Conservation (phyloP, 2,329 filamentous ascomycete species). For the Drechmeria coniospora region DNA sequence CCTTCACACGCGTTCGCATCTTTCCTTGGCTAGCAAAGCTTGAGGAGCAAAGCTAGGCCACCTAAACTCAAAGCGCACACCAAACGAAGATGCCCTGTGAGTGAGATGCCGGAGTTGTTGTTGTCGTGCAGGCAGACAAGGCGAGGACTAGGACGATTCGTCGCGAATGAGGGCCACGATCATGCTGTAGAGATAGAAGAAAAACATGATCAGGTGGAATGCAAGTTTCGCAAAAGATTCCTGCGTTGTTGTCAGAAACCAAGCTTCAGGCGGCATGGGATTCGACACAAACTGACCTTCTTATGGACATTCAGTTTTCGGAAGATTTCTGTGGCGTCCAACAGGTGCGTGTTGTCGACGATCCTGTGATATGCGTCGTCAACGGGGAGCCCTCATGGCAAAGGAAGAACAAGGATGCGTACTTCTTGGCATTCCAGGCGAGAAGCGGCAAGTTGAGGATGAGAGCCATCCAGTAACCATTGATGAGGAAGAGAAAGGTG, state of each 20-base stretch:
- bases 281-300: conserved; percentile 46
- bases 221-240: conserved; percentile 99
- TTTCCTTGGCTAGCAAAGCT: no score
- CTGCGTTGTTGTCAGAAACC: conserved; percentile 29
- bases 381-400: no score
- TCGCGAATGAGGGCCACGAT: conserved; percentile 93
- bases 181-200: conserved; percentile 99
- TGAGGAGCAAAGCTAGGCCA: no score
- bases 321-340: conserved; percentile 98
- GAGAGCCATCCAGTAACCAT: conserved; percentile 94
- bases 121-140: not conserved
- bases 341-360: conserved; percentile 86
- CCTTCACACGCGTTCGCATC: no score
- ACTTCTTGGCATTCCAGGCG: conserved; percentile 97
- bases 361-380: no score
- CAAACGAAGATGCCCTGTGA: not conserved
- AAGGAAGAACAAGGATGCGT: conserved; percentile 23
- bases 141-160: conserved; percentile 54
- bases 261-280: not conserved
- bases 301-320: conserved; percentile 98
- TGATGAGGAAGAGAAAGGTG: conserved; percentile 91
- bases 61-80: no score
- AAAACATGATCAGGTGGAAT: conserved; percentile 99
- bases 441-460: conserved; percentile 84
- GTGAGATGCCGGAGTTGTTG: no score